A percentile compares a stretch with the other conserved stretches of the same genome.
Evolutionary conservation across 768 basidiomycete genomes (phyloP).

Genomic region (Kockovaella imperatae): DNA sequence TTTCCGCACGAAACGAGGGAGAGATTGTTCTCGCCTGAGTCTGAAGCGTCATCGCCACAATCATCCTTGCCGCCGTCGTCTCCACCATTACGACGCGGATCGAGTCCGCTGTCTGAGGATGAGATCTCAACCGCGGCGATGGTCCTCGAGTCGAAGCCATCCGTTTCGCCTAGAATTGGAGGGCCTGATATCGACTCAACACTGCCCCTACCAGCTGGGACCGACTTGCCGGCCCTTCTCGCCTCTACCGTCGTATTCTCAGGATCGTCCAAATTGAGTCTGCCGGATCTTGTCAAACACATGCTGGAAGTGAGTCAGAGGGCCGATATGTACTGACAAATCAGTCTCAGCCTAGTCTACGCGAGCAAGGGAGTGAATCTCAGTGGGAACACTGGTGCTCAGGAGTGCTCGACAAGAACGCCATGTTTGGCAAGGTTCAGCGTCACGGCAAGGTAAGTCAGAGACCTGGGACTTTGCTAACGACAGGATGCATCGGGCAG

Average conservation of each 20-base stretch:
- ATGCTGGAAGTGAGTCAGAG: constrained; percentile 40
- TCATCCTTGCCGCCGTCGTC: constrained; percentile 18
- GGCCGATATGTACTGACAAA: background rate
- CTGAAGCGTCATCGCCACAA: background rate
- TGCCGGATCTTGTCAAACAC: constrained; percentile 43
- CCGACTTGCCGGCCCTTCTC: constrained; percentile 37
- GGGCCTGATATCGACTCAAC: constrained; percentile 1
- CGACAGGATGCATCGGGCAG: constrained; percentile 44
- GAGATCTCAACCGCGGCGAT: background rate
- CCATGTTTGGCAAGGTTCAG: constrained; percentile 43
- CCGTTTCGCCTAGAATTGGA: background rate
- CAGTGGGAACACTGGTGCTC: constrained; percentile 31
- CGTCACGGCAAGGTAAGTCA: constrained; percentile 39
- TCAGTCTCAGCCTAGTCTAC: constrained; percentile 40
- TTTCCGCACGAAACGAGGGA: background rate
- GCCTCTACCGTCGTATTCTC: constrained; percentile 43
- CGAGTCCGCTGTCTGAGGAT: background rate
- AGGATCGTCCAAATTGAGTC: constrained; percentile 32
- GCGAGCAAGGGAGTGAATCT: constrained; percentile 27
- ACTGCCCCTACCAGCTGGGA: constrained; percentile 9
- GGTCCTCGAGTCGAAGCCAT: background rate
- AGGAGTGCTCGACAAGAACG: constrained; percentile 20
- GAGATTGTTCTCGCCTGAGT: constrained; percentile 5
- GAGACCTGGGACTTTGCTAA: background rate
- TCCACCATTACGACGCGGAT: constrained; percentile 9